Conservation (phyloP, 1,139 yeast species). For the Pichia sp. region DNA sequence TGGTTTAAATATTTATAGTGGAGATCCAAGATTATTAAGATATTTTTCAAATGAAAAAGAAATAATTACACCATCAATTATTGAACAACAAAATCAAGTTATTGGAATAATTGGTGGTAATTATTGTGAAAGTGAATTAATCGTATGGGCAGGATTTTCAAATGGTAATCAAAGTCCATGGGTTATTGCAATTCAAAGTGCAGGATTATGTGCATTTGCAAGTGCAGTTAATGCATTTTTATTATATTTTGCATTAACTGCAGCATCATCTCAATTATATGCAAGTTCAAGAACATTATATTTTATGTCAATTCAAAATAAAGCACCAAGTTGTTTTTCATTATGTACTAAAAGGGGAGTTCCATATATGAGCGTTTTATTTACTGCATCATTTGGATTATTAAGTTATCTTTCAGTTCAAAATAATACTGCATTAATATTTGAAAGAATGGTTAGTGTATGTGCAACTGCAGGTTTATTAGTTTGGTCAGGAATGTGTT, state of each 20-base stretch:
- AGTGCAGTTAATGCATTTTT: constrained; percentile 60
- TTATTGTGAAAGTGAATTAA: constrained; percentile 30
- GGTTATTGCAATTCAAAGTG: constrained; percentile 71
- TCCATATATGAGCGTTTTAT: constrained; percentile 64
- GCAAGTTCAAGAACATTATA: constrained; percentile 76
- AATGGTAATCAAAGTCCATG: constrained; percentile 72
- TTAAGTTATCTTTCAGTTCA: constrained; percentile 56
- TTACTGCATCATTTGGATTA: constrained; percentile 55
- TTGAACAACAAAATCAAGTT: constrained; percentile 18
- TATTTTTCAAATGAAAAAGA: constrained; percentile 30
- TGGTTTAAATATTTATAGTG: constrained; percentile 66
- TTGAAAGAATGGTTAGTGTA: constrained; percentile 56
- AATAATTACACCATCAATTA: not conserved
- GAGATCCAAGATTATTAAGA: constrained; percentile 63
- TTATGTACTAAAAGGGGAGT: constrained; percentile 61
- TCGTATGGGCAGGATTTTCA: constrained; percentile 43
- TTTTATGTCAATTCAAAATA: constrained; percentile 64
- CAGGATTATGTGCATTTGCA: constrained; percentile 58
- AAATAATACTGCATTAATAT: constrained; percentile 55
- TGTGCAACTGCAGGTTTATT: constrained; percentile 67
- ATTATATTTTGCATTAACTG: constrained; percentile 67
- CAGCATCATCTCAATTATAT: constrained; percentile 72
- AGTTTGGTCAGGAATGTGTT: constrained; percentile 79
- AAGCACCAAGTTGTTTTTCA: constrained; percentile 58
- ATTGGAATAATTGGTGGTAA: constrained; percentile 29